Percentiles rank a stretch among this genome's conserved stretches.
These are phyloP conservation scores for Mortierella polycephala DNA, from an alignment of 371 early-diverging fungal genomes.

Conservation along the genomic window DNA sequence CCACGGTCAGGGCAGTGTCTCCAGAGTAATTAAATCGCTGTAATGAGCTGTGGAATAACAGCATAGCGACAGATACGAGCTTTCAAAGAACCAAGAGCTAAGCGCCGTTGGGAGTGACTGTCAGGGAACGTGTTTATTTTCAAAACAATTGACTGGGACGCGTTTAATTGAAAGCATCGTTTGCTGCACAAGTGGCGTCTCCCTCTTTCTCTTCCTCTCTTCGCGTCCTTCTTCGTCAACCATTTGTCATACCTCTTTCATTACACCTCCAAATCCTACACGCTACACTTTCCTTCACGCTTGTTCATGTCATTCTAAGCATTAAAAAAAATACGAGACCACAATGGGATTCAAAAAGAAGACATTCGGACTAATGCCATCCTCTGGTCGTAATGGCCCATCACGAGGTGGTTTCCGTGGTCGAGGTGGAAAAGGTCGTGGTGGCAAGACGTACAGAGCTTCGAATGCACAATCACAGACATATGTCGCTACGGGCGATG, in stretches of 20 bases:
- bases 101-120: background rate
- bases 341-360: slow-evolving; percentile 46
- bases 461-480: slow-evolving; percentile 27
- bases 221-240: background rate
- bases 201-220: background rate
- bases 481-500: slow-evolving; percentile 37
- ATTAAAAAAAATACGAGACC: background rate
- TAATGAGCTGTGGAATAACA: no score
- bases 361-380: slow-evolving; percentile 51
- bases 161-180: background rate
- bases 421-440: slow-evolving; percentile 25
- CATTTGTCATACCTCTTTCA: no score
- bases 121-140: background rate
- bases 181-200: background rate
- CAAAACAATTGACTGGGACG: slow-evolving; percentile 7
- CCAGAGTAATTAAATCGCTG: no score
- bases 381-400: slow-evolving; percentile 27
- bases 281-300: no score
- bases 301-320: no score
- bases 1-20: no score
- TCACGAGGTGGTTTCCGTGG: slow-evolving; percentile 27
- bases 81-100: no score
- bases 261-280: no score
- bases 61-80: no score
- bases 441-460: slow-evolving; percentile 37